phyloP scores from a whole-genome alignment of 2,329 filamentous ascomycete genomes.

The Teratosphaeria destructans region DNA sequence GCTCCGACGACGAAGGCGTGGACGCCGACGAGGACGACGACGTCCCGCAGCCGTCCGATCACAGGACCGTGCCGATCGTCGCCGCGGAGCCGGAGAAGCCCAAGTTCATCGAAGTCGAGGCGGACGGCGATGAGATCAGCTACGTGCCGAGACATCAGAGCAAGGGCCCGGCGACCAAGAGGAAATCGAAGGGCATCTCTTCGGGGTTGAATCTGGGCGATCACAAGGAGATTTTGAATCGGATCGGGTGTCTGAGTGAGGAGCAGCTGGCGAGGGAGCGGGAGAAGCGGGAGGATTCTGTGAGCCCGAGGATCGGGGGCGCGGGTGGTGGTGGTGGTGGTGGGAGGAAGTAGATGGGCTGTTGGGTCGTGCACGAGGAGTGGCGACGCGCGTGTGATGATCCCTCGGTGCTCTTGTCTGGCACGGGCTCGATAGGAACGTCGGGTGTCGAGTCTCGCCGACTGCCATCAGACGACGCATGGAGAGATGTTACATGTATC shows the following conservation, averaged over 20 bases:
- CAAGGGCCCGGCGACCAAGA: constrained; percentile 25
- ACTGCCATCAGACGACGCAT: not conserved
- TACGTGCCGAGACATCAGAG: constrained; percentile 12
- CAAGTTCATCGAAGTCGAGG: constrained; percentile 53
- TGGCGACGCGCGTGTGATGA: not conserved
- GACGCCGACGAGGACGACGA: constrained; percentile 37
- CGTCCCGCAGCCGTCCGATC: constrained; percentile 12
- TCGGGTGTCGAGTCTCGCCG: not conserved
- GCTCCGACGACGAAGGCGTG: constrained; percentile 76
- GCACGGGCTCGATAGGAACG: too few relatives aligned
- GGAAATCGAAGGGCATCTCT: constrained; percentile 47
- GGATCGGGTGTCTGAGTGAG: constrained; percentile 57
- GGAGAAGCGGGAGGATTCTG: constrained; percentile 17
- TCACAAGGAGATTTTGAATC: constrained; percentile 68
- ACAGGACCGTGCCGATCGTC: not conserved
- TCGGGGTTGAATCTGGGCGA: constrained; percentile 48
- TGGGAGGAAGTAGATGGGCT: not conserved
- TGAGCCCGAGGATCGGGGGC: not conserved
- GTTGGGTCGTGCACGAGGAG: not conserved
- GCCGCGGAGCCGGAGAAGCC: constrained; percentile 13
- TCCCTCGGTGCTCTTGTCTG: not conserved
- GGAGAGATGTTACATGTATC: not conserved
- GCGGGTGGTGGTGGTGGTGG: not conserved
- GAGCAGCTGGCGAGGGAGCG: constrained; percentile 25
- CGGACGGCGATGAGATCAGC: constrained; percentile 58